Base-by-base conservation (phyloP, 2,329 filamentous ascomycete genomes). In the Chaetomiaceae sp. region DNA sequence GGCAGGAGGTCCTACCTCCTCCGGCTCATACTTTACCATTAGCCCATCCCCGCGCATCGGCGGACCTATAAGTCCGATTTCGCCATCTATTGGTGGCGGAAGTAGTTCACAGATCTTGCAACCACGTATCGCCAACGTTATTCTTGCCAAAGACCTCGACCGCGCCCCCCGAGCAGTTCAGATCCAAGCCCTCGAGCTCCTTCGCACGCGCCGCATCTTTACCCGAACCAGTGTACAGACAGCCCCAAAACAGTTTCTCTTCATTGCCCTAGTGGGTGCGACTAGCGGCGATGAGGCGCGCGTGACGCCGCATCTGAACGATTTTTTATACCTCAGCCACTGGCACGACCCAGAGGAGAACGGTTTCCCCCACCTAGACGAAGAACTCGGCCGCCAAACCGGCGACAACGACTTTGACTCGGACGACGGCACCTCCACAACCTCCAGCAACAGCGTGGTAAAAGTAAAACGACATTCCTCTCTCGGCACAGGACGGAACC, bases 301-400 rank as follows among this genome's bases (percentile, higher is more conserved):
- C 45, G 73, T 85, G 45, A 78, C 74, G 20, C 70, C 69, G 29
- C 78, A 89, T 61, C 66, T 86, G 68, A 95, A 90, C 62, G 90
- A 97, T 54, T 82, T 88, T 58, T 86, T 97, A 60, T 89, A 90
- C 66, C 84, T 97, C 53, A 92, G 89, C 0, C 91, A 97, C 68
- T 89, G 85, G 72, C 90, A 97, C 64, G 79, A 85, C 53, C 76
- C 79, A 0, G 75, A 80, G 0, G 75, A 79, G 1, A 83, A 92
- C 65, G 89, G 86, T 0, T 86, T 90, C 57, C 77, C 84, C 4
- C 87, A 94, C 58, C 69, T 92, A 0, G 87, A 95, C 55, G 85
- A 89, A 32, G 71, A 70, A 18, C 71, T 74, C 21, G 48, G 65
- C 62, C 57, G 67, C 66, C 41, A 42, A 5, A n/a, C 46, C 34